Evolutionary conservation across 139 green algal species (phyloP).

Genomic region (Chlorella sorokiniana): DNA sequence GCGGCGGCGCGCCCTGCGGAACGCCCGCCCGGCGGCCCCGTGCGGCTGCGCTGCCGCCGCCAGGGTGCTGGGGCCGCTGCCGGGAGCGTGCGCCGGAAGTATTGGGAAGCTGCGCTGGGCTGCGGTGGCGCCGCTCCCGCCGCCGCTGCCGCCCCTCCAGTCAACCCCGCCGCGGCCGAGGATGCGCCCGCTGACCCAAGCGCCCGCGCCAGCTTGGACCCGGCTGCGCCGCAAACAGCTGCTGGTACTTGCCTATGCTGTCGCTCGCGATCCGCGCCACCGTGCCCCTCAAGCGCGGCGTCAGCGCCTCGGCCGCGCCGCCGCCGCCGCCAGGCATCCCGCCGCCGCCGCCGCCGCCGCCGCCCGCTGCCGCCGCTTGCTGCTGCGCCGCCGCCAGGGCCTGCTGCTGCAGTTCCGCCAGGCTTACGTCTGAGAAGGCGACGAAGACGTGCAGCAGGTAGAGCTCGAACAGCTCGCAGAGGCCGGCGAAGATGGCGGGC

Average conservation of each 20-base stretch:
- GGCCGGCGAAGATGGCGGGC: constrained; percentile 42
- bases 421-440: constrained; percentile 44
- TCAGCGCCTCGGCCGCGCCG: constrained; percentile 11
- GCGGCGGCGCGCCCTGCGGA: neutral
- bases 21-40: neutral
- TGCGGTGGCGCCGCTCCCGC: neutral
- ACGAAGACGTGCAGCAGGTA: constrained; percentile 54
- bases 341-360: neutral
- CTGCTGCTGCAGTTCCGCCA: constrained; percentile 33
- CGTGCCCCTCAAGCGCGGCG: constrained; percentile 39
- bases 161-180: neutral
- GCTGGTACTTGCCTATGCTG: constrained; percentile 37
- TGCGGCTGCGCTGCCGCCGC: neutral
- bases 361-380: neutral
- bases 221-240: constrained; percentile 21
- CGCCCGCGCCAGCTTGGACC: constrained; percentile 24
- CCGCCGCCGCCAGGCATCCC: neutral
- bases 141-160: neutral
- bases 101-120: neutral
- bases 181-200: neutral
- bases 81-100: constrained; percentile 16
- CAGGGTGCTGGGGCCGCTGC: neutral
- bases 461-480: constrained; percentile 60
- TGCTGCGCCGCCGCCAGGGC: neutral
- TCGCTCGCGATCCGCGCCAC: constrained; percentile 43